Percentiles rank a stretch among this genome's conserved stretches.
Evolutionary conservation across 2,329 filamentous ascomycete genomes (phyloP).

Genomic region (Eutypa lata): DNA sequence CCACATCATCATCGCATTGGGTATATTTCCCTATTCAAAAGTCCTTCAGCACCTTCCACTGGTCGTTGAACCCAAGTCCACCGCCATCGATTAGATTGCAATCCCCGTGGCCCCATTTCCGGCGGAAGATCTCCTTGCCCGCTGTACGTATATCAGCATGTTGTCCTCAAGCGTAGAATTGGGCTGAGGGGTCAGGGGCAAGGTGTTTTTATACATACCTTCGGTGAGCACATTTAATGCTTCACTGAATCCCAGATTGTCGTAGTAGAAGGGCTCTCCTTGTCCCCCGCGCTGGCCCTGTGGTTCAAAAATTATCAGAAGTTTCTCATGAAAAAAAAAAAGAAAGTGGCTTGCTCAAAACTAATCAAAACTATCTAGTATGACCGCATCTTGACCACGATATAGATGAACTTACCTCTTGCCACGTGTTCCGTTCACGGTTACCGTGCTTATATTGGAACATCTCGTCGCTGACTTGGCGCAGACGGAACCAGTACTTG

Average conservation of each 20-base stretch:
- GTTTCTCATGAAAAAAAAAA: no score
- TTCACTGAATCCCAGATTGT: constrained; percentile 32
- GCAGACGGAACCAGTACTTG: constrained; percentile 26
- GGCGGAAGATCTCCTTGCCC: constrained; percentile 29
- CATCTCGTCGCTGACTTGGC: constrained; percentile 32
- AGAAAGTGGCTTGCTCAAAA: background rate
- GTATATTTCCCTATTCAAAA: constrained; percentile 12
- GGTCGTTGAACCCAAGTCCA: constrained; percentile 38
- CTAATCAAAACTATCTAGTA: no score
- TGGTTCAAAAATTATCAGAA: no score
- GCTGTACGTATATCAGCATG: no score
- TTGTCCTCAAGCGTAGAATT: no score
- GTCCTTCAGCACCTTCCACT: constrained; percentile 44
- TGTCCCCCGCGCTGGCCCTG: constrained; percentile 35
- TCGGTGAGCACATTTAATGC: constrained; percentile 33
- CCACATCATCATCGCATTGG: no score
- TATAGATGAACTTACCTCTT: constrained; percentile 15
- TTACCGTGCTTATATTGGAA: constrained; percentile 39
- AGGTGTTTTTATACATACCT: no score
- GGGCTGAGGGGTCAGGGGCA: no score
- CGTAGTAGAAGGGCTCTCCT: constrained; percentile 41
- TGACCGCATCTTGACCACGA: no score
- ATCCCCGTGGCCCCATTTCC: constrained; percentile 45
- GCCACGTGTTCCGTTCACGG: constrained; percentile 40
- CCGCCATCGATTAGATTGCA: constrained; percentile 38